A percentile compares a stretch with the other conserved stretches of the same genome.
Evolutionary conservation across 495 filamentous ascomycete genomes (phyloP).

Genomic region (Friedmanniomyces endolithicus): DNA sequence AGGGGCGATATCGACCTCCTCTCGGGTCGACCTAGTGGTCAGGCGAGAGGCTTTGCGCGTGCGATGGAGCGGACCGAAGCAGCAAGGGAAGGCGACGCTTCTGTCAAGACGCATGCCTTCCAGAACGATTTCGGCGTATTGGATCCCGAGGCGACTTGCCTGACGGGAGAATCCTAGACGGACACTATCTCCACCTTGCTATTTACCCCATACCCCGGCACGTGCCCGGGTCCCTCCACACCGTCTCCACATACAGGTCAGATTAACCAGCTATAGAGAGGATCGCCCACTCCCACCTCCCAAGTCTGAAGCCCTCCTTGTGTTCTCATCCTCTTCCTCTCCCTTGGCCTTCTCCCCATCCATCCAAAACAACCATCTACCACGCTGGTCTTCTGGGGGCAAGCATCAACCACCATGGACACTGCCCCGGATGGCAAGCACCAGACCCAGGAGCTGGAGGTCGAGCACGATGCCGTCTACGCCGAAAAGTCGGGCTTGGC

Average conservation of each 20-base stretch:
- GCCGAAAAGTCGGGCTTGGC: conserved; percentile 15
- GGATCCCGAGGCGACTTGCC: too few relatives aligned
- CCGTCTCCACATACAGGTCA: not conserved
- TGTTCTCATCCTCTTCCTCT: not conserved
- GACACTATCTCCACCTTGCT: not conserved
- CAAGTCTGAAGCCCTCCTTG: not conserved
- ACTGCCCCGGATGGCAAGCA: not conserved
- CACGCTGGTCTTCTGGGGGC: not conserved
- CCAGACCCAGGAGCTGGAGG: not conserved
- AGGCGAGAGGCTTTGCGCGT: too few relatives aligned
- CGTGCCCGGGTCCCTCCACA: not conserved
- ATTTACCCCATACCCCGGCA: not conserved
- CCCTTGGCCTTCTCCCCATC: not conserved
- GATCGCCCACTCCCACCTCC: too few relatives aligned
- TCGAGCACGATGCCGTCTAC: conserved; percentile 4
- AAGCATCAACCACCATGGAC: not conserved
- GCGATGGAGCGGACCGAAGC: too few relatives aligned
- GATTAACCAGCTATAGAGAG: not conserved
- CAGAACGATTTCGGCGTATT: too few relatives aligned
- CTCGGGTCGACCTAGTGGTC: too few relatives aligned
- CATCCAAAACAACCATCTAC: not conserved
- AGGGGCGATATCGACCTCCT: too few relatives aligned
- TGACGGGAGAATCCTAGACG: too few relatives aligned
- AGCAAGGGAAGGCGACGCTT: too few relatives aligned
- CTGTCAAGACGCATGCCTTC: too few relatives aligned